Evolutionary conservation across 2,329 filamentous ascomycete genomes (phyloP), one percentile per base, ranked within the genome.

Genomic region (Grosmannia clavigera): DNA sequence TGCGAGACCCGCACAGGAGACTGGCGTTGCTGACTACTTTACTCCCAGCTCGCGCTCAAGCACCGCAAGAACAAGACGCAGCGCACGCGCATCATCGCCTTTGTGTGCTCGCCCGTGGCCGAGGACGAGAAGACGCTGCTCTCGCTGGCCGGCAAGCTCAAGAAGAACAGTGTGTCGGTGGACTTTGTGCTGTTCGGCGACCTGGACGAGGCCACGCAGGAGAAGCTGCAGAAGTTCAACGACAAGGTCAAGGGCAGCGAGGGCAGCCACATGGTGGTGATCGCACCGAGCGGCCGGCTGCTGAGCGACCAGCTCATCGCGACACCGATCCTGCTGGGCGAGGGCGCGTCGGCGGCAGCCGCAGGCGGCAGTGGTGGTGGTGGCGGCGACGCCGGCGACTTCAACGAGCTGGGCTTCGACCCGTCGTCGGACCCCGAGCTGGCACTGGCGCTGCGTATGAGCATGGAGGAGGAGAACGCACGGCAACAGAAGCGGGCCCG

Each of bases 11-110:
- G 19, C 11, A 12, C 7, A 14, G 16, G 22, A 55, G 19, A 4
- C 14, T 1, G 6, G 38, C 3, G 50, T 60, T 38, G 43, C 31
- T 16, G 9, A 53, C 56, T 57, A n/a, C 35, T 27, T 29, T 38
- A 10, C 22, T 38, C 9, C 1, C 70, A 96, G 92, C 83, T 99
- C 68, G 94, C 94, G 50, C 82, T 99, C 68, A 97, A 97, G 78
- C 94, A 99, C 76, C 87, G 94, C 69, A 92, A 96, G 76, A 97
- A 99, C 78, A 96, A 96, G 75, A 90, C 90, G 56, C 94, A 97
- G 76, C 85, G 90, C 67, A 92, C 96, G 80, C 88, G 94, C 66
- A 95, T 99, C 79, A 88, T 99, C 74, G 91, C 95, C 63, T 96
- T 99, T 74, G 87, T 92, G 64, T 99, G 94, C 81, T 96, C 91